Percentiles rank a stretch among this genome's conserved stretches.
Evolutionary conservation across 2,329 filamentous ascomycete species (phyloP).

Genomic region (Bisporella sp.): DNA sequence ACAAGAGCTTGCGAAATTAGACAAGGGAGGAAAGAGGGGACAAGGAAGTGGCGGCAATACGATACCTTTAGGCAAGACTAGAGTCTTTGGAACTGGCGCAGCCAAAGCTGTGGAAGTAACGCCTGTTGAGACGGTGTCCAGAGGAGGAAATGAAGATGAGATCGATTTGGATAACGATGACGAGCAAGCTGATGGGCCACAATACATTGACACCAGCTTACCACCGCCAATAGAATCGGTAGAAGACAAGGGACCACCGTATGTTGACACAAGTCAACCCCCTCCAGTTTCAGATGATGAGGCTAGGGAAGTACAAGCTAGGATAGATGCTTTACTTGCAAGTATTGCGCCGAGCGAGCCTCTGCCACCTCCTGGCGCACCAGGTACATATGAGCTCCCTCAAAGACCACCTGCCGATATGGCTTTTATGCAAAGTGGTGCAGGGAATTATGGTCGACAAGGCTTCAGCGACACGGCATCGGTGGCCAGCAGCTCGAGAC

Average conservation of each 20-base stretch:
- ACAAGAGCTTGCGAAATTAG: conserved; percentile 23
- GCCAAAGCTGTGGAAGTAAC: neutral
- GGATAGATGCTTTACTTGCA: conserved; percentile 16
- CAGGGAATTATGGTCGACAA: neutral
- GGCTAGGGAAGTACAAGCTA: conserved; percentile 16
- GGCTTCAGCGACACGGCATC: conserved; percentile 6
- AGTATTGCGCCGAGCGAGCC: neutral
- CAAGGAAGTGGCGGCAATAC: conserved; percentile 25
- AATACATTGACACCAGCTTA: conserved; percentile 19
- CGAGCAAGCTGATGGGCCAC: conserved; percentile 10
- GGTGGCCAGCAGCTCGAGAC: conserved; percentile 9
- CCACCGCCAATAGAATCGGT: conserved; percentile 25
- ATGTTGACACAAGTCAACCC: conserved; percentile 20
- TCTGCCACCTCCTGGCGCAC: neutral
- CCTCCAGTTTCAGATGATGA: conserved; percentile 20
- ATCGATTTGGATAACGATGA: conserved; percentile 19
- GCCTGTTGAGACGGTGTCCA: neutral
- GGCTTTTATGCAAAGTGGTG: conserved; percentile 8
- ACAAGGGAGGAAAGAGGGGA: conserved; percentile 27
- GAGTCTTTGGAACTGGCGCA: conserved; percentile 14
- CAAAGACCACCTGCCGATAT: conserved; percentile 9
- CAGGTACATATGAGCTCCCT: neutral
- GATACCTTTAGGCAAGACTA: conserved; percentile 23
- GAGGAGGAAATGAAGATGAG: conserved; percentile 14
- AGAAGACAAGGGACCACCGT: conserved; percentile 11